Percentiles rank a stretch among this genome's conserved stretches.
phyloP scores from a whole-genome alignment of 352 stramenopile genomes.

The Phytophthora hybrid region DNA sequence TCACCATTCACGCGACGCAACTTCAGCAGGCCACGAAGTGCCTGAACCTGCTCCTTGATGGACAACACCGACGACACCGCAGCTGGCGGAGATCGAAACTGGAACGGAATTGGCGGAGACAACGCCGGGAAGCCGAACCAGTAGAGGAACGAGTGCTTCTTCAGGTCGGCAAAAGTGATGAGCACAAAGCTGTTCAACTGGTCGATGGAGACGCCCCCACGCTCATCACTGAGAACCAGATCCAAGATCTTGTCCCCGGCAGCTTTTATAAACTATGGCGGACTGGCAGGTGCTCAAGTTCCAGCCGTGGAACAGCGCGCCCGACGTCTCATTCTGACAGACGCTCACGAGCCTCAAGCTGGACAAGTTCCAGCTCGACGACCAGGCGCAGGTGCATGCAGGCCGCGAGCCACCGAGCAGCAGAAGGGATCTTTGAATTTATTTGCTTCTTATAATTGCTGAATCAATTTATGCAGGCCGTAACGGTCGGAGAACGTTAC shows the following conservation, averaged over 20 bases:
- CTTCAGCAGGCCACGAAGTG: slow-evolving; percentile 54
- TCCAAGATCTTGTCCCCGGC: slow-evolving; percentile 51
- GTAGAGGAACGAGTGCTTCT: slow-evolving; percentile 94
- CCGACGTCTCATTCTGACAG: slow-evolving; percentile 89
- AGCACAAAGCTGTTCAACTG: slow-evolving; percentile 89
- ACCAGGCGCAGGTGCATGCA: slow-evolving; percentile 60
- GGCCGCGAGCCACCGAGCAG: background rate
- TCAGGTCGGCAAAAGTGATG: slow-evolving; percentile 93
- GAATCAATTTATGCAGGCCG: slow-evolving; percentile 28
- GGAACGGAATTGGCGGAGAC: slow-evolving; percentile 47
- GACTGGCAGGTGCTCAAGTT: slow-evolving; percentile 73
- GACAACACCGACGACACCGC: slow-evolving; percentile 49
- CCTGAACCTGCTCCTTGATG: slow-evolving; percentile 43
- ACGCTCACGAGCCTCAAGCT: slow-evolving; percentile 81
- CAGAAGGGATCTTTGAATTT: slow-evolving; percentile 3
- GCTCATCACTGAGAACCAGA: slow-evolving; percentile 30
- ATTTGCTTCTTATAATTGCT: background rate
- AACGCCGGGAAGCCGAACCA: slow-evolving; percentile 94
- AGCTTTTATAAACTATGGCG: slow-evolving; percentile 25
- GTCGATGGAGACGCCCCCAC: slow-evolving; percentile 39
- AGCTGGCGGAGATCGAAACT: slow-evolving; percentile 36
- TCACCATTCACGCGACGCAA: slow-evolving; percentile 36
- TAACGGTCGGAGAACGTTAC: slow-evolving; percentile 68
- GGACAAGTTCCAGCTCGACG: slow-evolving; percentile 81
- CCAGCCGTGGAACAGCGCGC: slow-evolving; percentile 83